Evolutionary conservation across 2,329 filamentous ascomycete genomes (phyloP), one percentile per base, ranked within the genome.

Genomic region (Nigrospora sphaerica): DNA sequence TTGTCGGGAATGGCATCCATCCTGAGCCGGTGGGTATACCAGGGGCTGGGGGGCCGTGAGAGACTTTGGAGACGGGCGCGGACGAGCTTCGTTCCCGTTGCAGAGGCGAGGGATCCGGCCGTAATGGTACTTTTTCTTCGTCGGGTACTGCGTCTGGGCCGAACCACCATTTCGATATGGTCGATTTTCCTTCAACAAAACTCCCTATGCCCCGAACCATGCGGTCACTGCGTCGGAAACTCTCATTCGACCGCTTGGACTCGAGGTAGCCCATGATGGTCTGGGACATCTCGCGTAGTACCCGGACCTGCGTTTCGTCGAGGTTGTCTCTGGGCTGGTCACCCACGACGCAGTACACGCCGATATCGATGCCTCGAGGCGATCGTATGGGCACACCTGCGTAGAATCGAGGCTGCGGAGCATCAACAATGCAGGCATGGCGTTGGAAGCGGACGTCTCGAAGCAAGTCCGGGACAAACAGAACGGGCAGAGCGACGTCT

Each of bases 381-480:
- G 46, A 49, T n/a, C 44, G 40, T 37, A 57, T 47, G 7, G 52
- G 49, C 9, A 52, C 44, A 16, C 47, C 50, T n/a, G 51, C 51
- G 33, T 52, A 54, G 35, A 55, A 56, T 12, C 52, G 45, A 18
- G 57, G 54, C 2, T 49, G 47, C 0, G 55, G 53, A 23, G 59
- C 55, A 0, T 48, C 45, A 10, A 45, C 51, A 12, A 59, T 57
- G 14, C 57, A 62, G 0, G 56, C 48, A n/a, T 57, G 55, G 16
- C 45, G 32, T 6, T 50, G 47, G 38, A 66, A 68, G 1, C 61
- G 57, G 3, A 56, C 43, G 32, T 71, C 58, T 1, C 32, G 32
- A 0, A 52, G 51, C 2, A 73, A 54, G 42, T 73, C 63, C 0
- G 58, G 50, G 2, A 70, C 52, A 0, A 69, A 47, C 0, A 58